phyloP scores from a whole-genome alignment of 495 filamentous ascomycete species.

The Apiosordaria backusii region DNA sequence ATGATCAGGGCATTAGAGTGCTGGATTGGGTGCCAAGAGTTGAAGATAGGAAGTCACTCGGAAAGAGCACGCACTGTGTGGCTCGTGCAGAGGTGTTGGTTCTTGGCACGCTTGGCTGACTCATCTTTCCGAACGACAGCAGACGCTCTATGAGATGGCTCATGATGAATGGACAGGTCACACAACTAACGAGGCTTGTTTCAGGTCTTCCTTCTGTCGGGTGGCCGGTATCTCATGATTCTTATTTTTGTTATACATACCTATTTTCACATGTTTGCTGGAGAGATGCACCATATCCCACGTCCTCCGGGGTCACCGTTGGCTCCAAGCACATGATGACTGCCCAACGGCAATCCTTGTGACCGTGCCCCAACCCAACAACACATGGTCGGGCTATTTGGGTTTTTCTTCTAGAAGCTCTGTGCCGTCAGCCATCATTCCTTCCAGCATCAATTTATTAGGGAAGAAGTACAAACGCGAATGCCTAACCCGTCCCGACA shows the following conservation, averaged over 20 bases:
- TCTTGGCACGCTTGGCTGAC: neutral
- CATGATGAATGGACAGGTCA: neutral
- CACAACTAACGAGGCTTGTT: neutral
- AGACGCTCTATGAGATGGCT: neutral
- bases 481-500: neutral
- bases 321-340: neutral
- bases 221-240: neutral
- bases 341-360: neutral
- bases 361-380: neutral
- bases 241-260: neutral
- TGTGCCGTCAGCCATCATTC: neutral
- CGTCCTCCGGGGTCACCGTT: neutral
- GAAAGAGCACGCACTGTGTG: neutral
- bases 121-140: neutral
- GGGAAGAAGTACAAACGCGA: neutral
- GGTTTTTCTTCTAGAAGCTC: neutral
- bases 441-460: neutral
- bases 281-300: neutral
- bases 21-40: neutral
- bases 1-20: neutral
- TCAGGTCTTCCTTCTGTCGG: neutral
- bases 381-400: neutral
- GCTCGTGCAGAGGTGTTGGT: neutral
- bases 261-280: neutral
- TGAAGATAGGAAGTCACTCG: neutral